Base-by-base conservation (phyloP, 139 green algal species). In the Mesotaenium endlicherianum region DNA sequence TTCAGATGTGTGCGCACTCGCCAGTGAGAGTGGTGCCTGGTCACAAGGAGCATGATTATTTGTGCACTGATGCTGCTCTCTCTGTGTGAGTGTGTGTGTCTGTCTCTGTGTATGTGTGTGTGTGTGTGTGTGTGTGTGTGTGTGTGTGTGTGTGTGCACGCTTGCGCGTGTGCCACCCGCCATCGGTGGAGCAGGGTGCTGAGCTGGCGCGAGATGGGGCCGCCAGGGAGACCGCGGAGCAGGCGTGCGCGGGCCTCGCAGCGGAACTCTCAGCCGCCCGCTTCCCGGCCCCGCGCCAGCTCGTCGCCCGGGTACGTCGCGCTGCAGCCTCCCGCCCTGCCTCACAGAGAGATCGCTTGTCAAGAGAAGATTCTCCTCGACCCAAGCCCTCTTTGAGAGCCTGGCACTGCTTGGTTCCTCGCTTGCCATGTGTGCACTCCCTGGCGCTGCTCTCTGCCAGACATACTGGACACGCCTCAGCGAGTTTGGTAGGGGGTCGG, bases 241-340 rank as follows among this genome's bases (percentile, higher is more conserved):
- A 60, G 72, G 75, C 74, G 38, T 90, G 64, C 34, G 44, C 26
- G 2, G 70, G 14, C 3, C 36, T 70, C 20, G 83, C 68, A 31
- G 67, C 43, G 70, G 80, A 77, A 43, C 75, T 71, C 40, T 34
- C 50, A 30, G 39, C 40, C 42, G 14, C 49, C 6, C 50, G 88
- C 20, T 88, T 92, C 80, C 88, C 86, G 5, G 30, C 81, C 26
- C 84, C 88, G 31, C 57, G 82, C 45, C 34, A 86, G 5, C 50
- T 74, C 49, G 34, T 72, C 30, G 41, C 77, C 55, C 58, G 36
- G 57, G 79, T 85, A 55, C 49, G 67, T 38, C 26, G n/a, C 34
- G 30, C 39, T 3, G 36, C 11, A 75, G 34, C 14, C 14, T 43
- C 64, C 11, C 14, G 14, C 34, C 34, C 40, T 42, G 34, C 17